Percentiles rank a stretch among this genome's conserved stretches.
These are phyloP conservation scores for Clathrospora elynae DNA, from an alignment of 2,329 filamentous ascomycete genomes.

Conservation along the genomic window DNA sequence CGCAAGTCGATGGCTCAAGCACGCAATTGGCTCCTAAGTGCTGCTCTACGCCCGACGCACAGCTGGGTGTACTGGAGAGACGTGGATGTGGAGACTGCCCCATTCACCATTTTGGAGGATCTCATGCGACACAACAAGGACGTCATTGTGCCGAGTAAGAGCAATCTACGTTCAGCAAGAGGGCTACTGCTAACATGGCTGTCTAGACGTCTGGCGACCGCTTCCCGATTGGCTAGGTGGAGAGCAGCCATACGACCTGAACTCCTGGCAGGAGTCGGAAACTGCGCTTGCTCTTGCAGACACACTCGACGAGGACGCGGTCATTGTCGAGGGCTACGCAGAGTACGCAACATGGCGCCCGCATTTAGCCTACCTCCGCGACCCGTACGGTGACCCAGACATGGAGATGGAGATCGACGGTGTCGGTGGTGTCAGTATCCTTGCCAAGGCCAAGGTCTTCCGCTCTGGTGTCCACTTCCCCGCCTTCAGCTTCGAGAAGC, in stretches of 20 bases:
- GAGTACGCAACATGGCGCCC: constrained; percentile 99
- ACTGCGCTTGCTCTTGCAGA: constrained; percentile 92
- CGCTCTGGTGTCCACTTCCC: constrained; percentile 95
- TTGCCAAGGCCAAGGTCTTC: constrained; percentile 96
- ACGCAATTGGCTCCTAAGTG: constrained; percentile 93
- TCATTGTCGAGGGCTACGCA: constrained; percentile 98
- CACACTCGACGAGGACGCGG: constrained; percentile 93
- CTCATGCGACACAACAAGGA: constrained; percentile 99
- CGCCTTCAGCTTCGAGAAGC: constrained; percentile 97
- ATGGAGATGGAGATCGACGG: constrained; percentile 99
- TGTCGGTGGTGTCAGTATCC: constrained; percentile 94
- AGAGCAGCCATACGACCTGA: constrained; percentile 96
- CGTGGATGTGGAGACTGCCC: constrained; percentile 96
- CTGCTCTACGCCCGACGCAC: constrained; percentile 89
- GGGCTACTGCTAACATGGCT: constrained; percentile 28
- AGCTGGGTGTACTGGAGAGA: constrained; percentile 99
- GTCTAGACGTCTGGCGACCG: constrained; percentile 86
- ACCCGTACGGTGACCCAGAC: constrained; percentile 95
- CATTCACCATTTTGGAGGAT: constrained; percentile 95
- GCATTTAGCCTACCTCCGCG: constrained; percentile 92
- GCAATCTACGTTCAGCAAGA: neutral
- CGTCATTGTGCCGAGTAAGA: constrained; percentile 95
- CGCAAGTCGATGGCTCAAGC: constrained; percentile 98
- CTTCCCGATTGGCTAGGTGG: constrained; percentile 98
- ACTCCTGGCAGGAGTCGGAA: constrained; percentile 99